Evolutionary conservation across 495 filamentous ascomycete species (phyloP), one percentile per base, ranked within the genome.

Genomic region (Cercophora newfieldiana): DNA sequence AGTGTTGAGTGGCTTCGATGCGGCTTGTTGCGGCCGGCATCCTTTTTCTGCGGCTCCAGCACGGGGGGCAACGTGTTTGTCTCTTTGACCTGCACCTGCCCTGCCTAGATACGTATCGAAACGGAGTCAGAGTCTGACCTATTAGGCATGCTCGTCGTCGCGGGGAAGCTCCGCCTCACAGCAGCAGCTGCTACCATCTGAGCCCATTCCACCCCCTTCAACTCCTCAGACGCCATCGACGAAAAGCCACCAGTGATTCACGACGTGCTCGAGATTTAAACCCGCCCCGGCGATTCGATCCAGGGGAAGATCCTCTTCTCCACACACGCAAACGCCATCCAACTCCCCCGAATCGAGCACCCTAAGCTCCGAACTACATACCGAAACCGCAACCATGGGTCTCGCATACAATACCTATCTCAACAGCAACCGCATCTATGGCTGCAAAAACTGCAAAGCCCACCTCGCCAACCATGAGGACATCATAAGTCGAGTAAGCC

Each of bases 351-450:
- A 53, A n/a, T 4, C 18, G 4, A n/a, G 3, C 48, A 51, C 16
- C 18, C 8, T 28, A 25, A 49, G 25, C n/a, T 31, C 28, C 28
- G 12, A 2, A 6, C 33, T 10, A 8, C 24, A 33, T n/a, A 19
- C 50, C 50, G 14, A 22, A 28, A 37, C 49, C 30, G 67, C 64
- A 78, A 85, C 68, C 50, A 99, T 99, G 95, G 95, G 95, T 68
- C 89, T 99, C 69, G 81, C 89, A 62, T 99, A 98, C 85, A 97
- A 97, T 83, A 86, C 93, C 69, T 99, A 99, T 79, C 89, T 99
- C 69, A 92, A 90, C 77, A 88, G 90, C 71, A 86, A 83, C 78
- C 90, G 91, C 78, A 94, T 99, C 77, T 97, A 96, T 74, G 96
- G 93, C 59, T 99, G 95, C 85, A 96, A 94, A 80, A 83, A 83